Conservation (phyloP, 495 filamentous ascomycete genomes). For the Penicillium macrosclerotiorum region DNA sequence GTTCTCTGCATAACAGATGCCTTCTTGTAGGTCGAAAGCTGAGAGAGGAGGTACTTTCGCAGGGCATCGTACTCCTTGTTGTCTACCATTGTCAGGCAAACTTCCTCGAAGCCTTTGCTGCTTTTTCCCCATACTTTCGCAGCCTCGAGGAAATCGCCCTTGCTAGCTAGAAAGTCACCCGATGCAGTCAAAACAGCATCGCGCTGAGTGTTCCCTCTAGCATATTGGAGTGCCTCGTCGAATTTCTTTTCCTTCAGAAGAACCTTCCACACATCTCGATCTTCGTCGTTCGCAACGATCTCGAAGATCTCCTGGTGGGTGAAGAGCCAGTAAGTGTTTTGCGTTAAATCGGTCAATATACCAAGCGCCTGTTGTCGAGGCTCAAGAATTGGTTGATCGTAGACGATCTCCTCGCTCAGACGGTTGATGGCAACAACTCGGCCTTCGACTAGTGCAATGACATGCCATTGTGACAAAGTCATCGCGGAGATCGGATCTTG, state of each 20-base stretch:
- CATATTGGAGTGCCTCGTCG: constrained; percentile 80
- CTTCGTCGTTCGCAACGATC: constrained; percentile 85
- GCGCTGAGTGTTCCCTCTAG: constrained; percentile 67
- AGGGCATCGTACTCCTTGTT: constrained; percentile 86
- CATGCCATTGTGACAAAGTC: constrained; percentile 87
- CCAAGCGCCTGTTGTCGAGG: constrained; percentile 73
- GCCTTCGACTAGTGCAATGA: constrained; percentile 79
- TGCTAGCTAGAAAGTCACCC: constrained; percentile 79
- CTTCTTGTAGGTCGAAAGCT: constrained; percentile 80
- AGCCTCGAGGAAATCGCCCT: constrained; percentile 79
- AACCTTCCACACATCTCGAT: constrained; percentile 91
- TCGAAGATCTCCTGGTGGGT: constrained; percentile 88
- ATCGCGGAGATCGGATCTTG: constrained; percentile 75
- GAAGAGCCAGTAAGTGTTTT: constrained; percentile 96
- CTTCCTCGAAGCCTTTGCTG: constrained; percentile 94
- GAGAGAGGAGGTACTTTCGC: constrained; percentile 83
- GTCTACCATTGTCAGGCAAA: constrained; percentile 87
- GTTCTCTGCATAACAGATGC: constrained; percentile 83
- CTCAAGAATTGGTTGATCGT: constrained; percentile 83
- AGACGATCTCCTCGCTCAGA: constrained; percentile 78
- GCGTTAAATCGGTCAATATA: constrained; percentile 80
- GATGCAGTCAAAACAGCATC: constrained; percentile 87
- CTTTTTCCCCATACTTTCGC: constrained; percentile 90
- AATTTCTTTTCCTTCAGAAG: constrained; percentile 83
- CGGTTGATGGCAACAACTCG: constrained; percentile 80